These are phyloP conservation scores for Penicillium sp. DNA, from an alignment of 2,329 filamentous ascomycete genomes.

Conservation along the genomic window DNA sequence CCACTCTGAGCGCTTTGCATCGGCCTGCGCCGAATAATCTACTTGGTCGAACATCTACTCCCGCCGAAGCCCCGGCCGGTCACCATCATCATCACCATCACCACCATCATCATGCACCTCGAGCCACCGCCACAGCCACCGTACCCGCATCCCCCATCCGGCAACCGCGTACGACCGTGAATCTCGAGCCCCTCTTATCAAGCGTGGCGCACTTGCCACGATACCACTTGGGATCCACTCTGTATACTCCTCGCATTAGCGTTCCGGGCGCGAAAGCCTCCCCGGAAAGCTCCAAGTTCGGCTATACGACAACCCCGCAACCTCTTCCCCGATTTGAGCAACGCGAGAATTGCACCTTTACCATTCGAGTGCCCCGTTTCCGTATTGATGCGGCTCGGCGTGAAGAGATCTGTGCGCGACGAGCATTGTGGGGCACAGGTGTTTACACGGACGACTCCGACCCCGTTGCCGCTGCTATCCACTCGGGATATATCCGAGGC, in stretches of 20 bases:
- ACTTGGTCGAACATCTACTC: constrained; percentile 36
- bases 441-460: constrained; percentile 97
- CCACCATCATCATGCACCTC: constrained; percentile 45
- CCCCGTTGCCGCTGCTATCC: constrained; percentile 87
- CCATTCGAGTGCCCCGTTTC: constrained; percentile 79
- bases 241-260: constrained; percentile 73
- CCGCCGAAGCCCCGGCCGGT: constrained; percentile 31
- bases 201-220: constrained; percentile 72
- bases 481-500: constrained; percentile 88
- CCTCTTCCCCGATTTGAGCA: constrained; percentile 76
- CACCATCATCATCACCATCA: constrained; percentile 51
- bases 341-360: constrained; percentile 87
- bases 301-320: constrained; percentile 64
- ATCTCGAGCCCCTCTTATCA: constrained; percentile 71
- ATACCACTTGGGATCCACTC: constrained; percentile 78
- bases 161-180: constrained; percentile 68
- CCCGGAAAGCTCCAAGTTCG: constrained; percentile 57
- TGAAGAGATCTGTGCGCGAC: constrained; percentile 79
- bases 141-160: constrained; percentile 46
- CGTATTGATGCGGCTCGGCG: constrained; percentile 72
- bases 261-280: constrained; percentile 48
- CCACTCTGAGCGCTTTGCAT: constrained; percentile 28
- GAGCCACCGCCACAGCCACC: constrained; percentile 25
- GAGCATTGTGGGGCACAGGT: constrained; percentile 88
- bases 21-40: constrained; percentile 35